These are phyloP conservation scores for Hymenoscyphus repandus DNA, from an alignment of 2,329 filamentous ascomycete genomes.

Conservation along the genomic window DNA sequence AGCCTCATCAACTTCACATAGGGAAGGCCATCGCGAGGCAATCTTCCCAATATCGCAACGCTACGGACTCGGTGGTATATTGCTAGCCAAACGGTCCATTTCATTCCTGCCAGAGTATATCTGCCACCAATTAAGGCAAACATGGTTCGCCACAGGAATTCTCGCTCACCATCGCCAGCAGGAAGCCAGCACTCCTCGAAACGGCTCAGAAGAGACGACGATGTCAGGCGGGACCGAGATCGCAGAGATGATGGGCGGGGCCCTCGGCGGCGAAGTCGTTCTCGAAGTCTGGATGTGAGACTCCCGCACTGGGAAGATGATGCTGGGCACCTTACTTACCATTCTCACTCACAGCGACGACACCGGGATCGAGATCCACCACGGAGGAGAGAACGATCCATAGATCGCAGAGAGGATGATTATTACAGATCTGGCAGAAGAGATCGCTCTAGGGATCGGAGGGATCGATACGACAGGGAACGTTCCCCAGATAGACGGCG, in stretches of 20 bases:
- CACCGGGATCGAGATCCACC: conserved; percentile 55
- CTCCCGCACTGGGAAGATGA: conserved; percentile 16
- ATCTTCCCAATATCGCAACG: no score
- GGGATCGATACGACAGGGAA: conserved; percentile 52
- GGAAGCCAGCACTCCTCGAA: conserved; percentile 71
- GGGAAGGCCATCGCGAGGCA: neutral
- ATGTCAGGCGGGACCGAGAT: conserved; percentile 41
- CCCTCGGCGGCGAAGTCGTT: conserved; percentile 52
- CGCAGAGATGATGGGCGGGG: conserved; percentile 45
- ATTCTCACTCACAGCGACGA: conserved; percentile 44
- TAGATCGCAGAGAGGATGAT: conserved; percentile 63
- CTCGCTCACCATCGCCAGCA: conserved; percentile 90
- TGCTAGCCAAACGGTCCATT: neutral
- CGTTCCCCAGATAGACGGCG: conserved; percentile 53
- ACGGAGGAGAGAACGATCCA: conserved; percentile 64
- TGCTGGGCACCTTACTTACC: conserved; percentile 36
- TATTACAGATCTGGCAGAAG: conserved; percentile 56
- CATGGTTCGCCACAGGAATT: conserved; percentile 57
- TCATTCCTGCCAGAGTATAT: conserved; percentile 32
- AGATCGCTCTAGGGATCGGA: conserved; percentile 60
- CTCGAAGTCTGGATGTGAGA: conserved; percentile 59
- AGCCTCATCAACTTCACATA: neutral
- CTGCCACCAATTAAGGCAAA: conserved; percentile 36
- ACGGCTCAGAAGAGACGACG: conserved; percentile 44
- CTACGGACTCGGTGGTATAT: neutral